phyloP scores from a whole-genome alignment of 768 basidiomycete species.

The Tulasnella sp. region DNA sequence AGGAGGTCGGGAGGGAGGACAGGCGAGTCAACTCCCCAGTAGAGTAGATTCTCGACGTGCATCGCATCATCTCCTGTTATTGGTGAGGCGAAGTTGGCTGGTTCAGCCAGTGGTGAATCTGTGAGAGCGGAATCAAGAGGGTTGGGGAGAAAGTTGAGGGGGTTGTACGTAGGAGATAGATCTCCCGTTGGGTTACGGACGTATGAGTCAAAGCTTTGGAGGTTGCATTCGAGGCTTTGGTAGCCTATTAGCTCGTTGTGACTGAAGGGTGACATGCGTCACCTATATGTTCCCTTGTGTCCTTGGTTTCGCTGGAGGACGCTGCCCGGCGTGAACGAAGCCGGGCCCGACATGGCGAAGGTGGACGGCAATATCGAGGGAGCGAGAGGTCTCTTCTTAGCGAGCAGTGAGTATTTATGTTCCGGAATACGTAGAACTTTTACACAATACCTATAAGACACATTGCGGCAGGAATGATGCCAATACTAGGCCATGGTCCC shows the following conservation, averaged over 20 bases:
- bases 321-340: not conserved
- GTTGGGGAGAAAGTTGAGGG: not conserved
- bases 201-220: not conserved
- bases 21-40: not conserved
- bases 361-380: not conserved
- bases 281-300: not conserved
- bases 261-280: not conserved
- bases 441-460: not conserved
- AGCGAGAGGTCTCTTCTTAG: not conserved
- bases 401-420: not conserved
- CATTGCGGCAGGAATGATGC: not conserved
- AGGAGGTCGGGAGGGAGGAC: not conserved
- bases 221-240: not conserved
- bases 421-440: not conserved
- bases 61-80: too few relatives aligned
- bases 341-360: not conserved
- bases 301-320: constrained; percentile 6
- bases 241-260: too few relatives aligned
- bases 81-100: too few relatives aligned
- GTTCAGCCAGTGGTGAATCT: not conserved
- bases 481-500: not conserved
- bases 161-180: not conserved
- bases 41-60: not conserved
- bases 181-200: not conserved
- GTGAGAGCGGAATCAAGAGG: not conserved